Percentiles rank a stretch among this genome's conserved stretches.
phyloP scores from a whole-genome alignment of 768 basidiomycete species.

The Dentipellis fragilis region DNA sequence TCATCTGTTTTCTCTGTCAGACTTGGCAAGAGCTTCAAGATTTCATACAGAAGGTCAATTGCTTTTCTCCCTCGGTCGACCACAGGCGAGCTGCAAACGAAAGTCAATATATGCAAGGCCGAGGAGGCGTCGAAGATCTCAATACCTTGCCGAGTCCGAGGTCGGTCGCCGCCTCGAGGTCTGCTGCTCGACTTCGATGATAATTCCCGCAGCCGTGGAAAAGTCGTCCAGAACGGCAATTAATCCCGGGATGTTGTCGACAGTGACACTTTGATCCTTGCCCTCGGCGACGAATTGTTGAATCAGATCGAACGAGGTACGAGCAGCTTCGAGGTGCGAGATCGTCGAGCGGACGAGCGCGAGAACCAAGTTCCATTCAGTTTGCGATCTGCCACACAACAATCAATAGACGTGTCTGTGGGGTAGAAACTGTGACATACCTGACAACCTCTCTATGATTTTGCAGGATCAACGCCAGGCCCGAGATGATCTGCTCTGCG shows the following conservation, averaged over 20 bases:
- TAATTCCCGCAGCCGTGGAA: conserved; percentile 59
- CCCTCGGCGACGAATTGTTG: conserved; percentile 52
- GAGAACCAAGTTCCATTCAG: conserved; percentile 93
- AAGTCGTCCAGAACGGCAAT: conserved; percentile 81
- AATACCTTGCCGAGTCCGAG: conserved; percentile 40
- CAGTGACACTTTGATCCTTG: conserved; percentile 47
- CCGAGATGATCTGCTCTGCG: conserved; percentile 85
- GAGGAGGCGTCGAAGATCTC: background rate
- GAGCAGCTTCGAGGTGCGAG: conserved; percentile 78
- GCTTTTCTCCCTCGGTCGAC: conserved; percentile 78
- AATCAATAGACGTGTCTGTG: background rate
- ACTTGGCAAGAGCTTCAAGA: conserved; percentile 55
- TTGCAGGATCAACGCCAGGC: conserved; percentile 70
- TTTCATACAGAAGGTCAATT: conserved; percentile 66
- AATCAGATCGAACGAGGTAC: conserved; percentile 76
- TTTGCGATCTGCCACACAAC: conserved; percentile 53
- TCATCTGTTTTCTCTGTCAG: conserved; percentile 41
- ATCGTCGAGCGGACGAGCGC: conserved; percentile 81
- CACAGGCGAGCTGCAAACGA: conserved; percentile 47
- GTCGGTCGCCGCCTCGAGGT: conserved; percentile 37
- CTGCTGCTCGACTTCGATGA: conserved; percentile 48
- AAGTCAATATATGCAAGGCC: conserved; percentile 2
- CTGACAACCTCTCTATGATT: conserved; percentile 64
- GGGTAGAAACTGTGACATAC: conserved; percentile 23
- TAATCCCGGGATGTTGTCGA: conserved; percentile 76